These are phyloP conservation scores for Pythium phragmitis DNA, from an alignment of 352 stramenopile species.

Conservation along the genomic window DNA sequence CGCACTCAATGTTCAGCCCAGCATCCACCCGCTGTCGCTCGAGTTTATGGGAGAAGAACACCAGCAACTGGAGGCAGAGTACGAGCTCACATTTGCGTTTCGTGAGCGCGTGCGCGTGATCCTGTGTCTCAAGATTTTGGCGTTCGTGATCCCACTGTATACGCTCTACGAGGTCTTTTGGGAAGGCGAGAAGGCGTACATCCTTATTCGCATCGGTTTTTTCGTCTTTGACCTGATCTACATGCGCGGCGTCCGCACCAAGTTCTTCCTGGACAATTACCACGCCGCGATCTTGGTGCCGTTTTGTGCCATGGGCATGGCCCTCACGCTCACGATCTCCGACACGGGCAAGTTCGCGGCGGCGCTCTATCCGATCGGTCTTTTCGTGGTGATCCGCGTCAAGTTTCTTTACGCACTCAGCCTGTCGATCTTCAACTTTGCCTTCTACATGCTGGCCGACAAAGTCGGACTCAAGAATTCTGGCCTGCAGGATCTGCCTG, in stretches of 20 bases:
- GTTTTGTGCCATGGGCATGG: constrained; percentile 72
- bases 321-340: constrained; percentile 76
- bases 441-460: constrained; percentile 73
- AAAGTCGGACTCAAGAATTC: constrained; percentile 42
- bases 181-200: constrained; percentile 60
- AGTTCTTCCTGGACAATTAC: constrained; percentile 78
- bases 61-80: constrained; percentile 71
- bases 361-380: constrained; percentile 70
- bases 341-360: constrained; percentile 83
- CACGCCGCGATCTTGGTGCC: constrained; percentile 67
- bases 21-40: constrained; percentile 71
- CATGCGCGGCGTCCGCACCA: constrained; percentile 64
- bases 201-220: constrained; percentile 61
- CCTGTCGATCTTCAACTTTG: constrained; percentile 77
- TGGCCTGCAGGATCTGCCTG: constrained; percentile 33
- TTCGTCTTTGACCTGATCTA: constrained; percentile 74
- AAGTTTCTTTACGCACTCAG: constrained; percentile 82
- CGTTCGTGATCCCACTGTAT: constrained; percentile 71
- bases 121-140: constrained; percentile 67
- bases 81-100: constrained; percentile 70
- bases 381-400: constrained; percentile 83
- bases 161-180: constrained; percentile 67
- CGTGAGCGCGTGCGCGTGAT: constrained; percentile 68
- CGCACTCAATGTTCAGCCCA: constrained; percentile 60
- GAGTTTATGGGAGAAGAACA: constrained; percentile 87